Evolutionary conservation across 331 rosid species (phyloP).

Genomic region (Acacia concinna): DNA sequence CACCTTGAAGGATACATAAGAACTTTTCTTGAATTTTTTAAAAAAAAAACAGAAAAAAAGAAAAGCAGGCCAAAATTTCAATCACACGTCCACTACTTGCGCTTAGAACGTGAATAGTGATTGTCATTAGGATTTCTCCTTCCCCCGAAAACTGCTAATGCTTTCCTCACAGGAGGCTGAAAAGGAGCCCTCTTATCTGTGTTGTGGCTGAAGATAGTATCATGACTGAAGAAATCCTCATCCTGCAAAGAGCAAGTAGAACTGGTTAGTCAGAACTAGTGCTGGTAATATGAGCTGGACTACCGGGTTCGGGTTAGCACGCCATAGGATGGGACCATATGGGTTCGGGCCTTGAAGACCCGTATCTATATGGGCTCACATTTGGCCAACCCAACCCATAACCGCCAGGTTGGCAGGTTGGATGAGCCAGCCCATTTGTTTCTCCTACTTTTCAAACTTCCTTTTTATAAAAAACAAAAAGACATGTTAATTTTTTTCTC

Average conservation of each 20-base stretch:
- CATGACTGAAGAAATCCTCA: conserved; percentile 56
- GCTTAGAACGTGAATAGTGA: conserved; percentile 73
- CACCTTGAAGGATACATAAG: background rate
- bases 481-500: no score
- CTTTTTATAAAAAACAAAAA: no score
- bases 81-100: conserved; percentile 35
- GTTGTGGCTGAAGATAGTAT: conserved; percentile 60
- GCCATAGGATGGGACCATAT: no score
- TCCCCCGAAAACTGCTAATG: conserved; percentile 70
- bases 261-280: conserved; percentile 7
- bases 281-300: no score
- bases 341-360: no score
- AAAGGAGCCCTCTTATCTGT: conserved; percentile 66
- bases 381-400: no score
- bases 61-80: conserved; percentile 5
- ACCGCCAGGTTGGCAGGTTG: no score
- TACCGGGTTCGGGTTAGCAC: no score
- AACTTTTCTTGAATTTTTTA: background rate
- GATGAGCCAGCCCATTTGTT: no score
- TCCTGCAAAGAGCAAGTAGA: conserved; percentile 45
- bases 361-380: no score
- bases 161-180: conserved; percentile 88
- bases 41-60: background rate
- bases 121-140: conserved; percentile 96
- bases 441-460: no score